Base-by-base conservation (phyloP, 2,329 filamentous ascomycete genomes). In the Cyphellophora attinorum region DNA sequence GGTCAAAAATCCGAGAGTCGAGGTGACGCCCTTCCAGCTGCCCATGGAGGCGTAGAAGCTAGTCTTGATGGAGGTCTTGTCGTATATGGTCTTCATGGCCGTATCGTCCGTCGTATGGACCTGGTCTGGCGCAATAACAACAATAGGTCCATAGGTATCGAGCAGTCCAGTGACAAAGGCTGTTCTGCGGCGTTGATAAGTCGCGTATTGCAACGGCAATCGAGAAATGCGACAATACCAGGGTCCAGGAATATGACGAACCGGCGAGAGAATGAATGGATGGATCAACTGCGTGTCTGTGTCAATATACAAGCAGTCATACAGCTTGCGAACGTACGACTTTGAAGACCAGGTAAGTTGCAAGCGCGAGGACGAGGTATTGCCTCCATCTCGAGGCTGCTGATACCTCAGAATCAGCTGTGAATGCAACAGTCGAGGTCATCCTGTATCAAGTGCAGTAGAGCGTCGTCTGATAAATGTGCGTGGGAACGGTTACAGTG, bases 171-270 rank as follows among this genome's bases (percentile, higher is more conserved):
- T 14, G 5, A 29, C 27, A n/a, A n/a, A 29, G 5, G 27, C 27
- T 29, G 27, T 29, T n/a, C 27, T 5, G 5, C 27, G 5, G 5
- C 12, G 6, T n/a, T 29, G 5, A n/a, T 29, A 29, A 5, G 27
- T 29, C 11, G 27, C 27, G n/a, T 14, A 29, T 5, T 13, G 27
- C 27, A 29, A 14, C 5, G 27, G 27, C 5, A 29, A 6, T 6
- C 27, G 27, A 5, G 27, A 29, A 6, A 29, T 14, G 5, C 27
- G 27, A n/a, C n/a, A n/a, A n/a, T n/a, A n/a, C 11, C 13, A 33
- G 13, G 31, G 31, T 4, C 31, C 31, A 27, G 31, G 31, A 15
- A 33, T 25, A 6, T 21, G 16, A 6, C 31, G 38, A n/a, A n/a
- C n/a, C n/a, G n/a, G n/a, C n/a, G n/a, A n/a, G n/a, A n/a, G n/a